Evolutionary conservation across 352 stramenopile species (phyloP), one percentile per base, ranked within the genome.

Genomic region (Phytophthora litchii): DNA sequence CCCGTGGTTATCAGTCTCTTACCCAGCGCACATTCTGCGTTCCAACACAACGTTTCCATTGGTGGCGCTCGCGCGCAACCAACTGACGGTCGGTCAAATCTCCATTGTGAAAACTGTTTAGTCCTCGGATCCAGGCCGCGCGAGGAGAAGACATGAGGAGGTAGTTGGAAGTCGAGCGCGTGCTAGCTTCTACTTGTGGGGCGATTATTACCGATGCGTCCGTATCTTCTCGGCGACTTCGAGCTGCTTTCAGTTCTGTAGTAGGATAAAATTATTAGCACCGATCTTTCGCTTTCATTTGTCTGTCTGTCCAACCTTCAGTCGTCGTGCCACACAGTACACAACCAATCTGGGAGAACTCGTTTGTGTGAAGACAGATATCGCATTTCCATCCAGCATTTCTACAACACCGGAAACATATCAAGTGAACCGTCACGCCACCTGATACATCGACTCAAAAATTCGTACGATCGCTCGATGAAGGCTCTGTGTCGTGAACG

Each of bases 1-100:
- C 17, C 27, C 36, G 40, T 21, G 9, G 16, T 27, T n/a, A 36
- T 9, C 20, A 6, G 7, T n/a, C 11, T 35, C 71, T 40, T 64
- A 86, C 67, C 79, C 79, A 89, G 58, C 49, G 64, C 27, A 89
- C 60, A 7, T 47, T 45, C 9, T 65, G 40, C 9, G 44, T 55
- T 35, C 50, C 54, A 48, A 92, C 57, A 44, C 70, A 88, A 13
- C 85, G 76, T 42, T 92, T 94, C 82, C 82, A 92, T 38, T 84
- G 70, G 31, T 89, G 78, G 5, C 85, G 72, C 11, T 86, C 76
- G 4, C 76, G 66, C 14, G 80, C 79, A 46, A 83, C 61, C 8
- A 74, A 66, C 38, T 93, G 82, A 0, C 74, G 73, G 20, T 89
- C 76, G 40, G 60, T 86, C 21, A 83, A 56, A 27, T 66, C 43